Evolutionary conservation across 1,284 basidiomycete genomes (phyloP).

Genomic region (Cryptococcus deneoformans): DNA sequence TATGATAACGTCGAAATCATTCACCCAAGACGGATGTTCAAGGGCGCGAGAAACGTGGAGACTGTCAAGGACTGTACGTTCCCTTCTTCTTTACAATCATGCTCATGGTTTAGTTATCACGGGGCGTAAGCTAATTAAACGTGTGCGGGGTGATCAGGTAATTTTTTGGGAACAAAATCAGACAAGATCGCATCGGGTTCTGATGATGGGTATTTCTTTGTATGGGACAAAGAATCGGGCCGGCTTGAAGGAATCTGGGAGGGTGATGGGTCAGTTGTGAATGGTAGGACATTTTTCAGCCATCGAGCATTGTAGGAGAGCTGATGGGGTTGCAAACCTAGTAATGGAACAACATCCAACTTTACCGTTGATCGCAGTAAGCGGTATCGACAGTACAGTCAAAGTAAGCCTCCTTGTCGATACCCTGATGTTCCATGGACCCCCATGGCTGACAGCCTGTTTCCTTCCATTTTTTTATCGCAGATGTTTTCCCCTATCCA

Average conservation of each 20-base stretch:
- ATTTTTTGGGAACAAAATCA: constrained; percentile 74
- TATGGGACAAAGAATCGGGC: constrained; percentile 73
- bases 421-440: neutral
- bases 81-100: neutral
- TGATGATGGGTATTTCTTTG: constrained; percentile 72
- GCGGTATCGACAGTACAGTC: constrained; percentile 83
- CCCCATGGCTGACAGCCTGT: neutral
- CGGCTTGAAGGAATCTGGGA: constrained; percentile 72
- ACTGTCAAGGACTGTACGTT: constrained; percentile 86
- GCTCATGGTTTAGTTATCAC: neutral
- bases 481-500: neutral
- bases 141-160: constrained; percentile 55
- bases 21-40: constrained; percentile 64
- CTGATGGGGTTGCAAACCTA: constrained; percentile 3
- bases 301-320: neutral
- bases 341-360: constrained; percentile 77
- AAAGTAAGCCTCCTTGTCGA: constrained; percentile 57
- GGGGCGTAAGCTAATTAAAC: neutral
- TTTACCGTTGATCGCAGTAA: constrained; percentile 75
- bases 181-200: constrained; percentile 82
- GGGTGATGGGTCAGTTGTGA: constrained; percentile 78
- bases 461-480: neutral
- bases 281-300: constrained; percentile 48
- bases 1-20: constrained; percentile 57
- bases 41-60: constrained; percentile 74